Evolutionary conservation across 2,329 filamentous ascomycete genomes (phyloP).

Genomic region (Cercospora sp.): DNA sequence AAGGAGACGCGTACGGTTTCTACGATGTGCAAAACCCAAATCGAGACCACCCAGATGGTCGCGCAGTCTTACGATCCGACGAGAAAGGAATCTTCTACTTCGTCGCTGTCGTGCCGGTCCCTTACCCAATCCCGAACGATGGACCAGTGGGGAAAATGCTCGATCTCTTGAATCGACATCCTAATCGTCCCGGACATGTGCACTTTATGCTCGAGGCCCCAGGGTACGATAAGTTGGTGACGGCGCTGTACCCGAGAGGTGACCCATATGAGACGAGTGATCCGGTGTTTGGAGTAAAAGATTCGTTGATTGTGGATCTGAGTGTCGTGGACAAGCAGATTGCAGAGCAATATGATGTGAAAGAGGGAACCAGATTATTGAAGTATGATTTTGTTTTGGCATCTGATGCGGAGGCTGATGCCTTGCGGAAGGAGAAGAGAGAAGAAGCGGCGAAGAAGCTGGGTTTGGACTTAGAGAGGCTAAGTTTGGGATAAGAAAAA

Average conservation of each 20-base stretch:
- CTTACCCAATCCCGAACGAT: slow-evolving; percentile 80
- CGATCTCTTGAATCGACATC: slow-evolving; percentile 61
- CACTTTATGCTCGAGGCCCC: slow-evolving; percentile 85
- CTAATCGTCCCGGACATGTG: slow-evolving; percentile 75
- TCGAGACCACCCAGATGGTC: slow-evolving; percentile 64
- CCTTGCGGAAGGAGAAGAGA: slow-evolving; percentile 65
- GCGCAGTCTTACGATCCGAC: slow-evolving; percentile 69
- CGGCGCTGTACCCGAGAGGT: slow-evolving; percentile 74
- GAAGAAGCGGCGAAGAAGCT: slow-evolving; percentile 43
- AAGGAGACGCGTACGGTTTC: slow-evolving; percentile 73
- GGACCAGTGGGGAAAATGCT: slow-evolving; percentile 60
- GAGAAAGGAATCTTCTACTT: slow-evolving; percentile 78
- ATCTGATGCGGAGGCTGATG: slow-evolving; percentile 65
- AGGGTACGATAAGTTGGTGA: slow-evolving; percentile 77
- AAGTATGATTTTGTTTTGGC: slow-evolving; percentile 74
- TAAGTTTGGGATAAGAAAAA: background rate
- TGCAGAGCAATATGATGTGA: slow-evolving; percentile 62
- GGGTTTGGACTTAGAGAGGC: background rate
- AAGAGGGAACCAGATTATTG: slow-evolving; percentile 57
- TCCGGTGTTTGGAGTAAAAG: slow-evolving; percentile 82
- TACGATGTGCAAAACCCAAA: slow-evolving; percentile 78
- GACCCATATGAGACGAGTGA: slow-evolving; percentile 81
- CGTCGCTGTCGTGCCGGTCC: slow-evolving; percentile 76
- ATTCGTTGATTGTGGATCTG: slow-evolving; percentile 69
- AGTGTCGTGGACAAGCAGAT: slow-evolving; percentile 53